phyloP scores from a whole-genome alignment of 352 stramenopile genomes.

The Pythium sp. region DNA sequence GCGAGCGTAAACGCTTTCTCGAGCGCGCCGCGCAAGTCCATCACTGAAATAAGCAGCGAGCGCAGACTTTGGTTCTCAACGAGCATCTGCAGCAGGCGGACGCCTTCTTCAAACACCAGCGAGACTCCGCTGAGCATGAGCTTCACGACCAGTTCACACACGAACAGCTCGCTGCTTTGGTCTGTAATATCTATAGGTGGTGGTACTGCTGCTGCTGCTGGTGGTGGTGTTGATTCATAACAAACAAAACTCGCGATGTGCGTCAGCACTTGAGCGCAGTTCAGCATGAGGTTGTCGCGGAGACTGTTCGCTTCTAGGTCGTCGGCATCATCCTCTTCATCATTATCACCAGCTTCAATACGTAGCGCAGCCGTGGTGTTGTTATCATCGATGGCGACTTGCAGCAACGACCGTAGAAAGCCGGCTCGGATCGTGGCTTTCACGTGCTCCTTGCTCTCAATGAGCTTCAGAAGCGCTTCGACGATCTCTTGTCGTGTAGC shows the following conservation, averaged over 20 bases:
- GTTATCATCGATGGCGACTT: conserved; percentile 36
- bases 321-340: conserved; percentile 3
- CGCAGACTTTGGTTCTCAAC: conserved; percentile 33
- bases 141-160: conserved; percentile 48
- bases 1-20: conserved; percentile 44
- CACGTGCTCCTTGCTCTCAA: conserved; percentile 43
- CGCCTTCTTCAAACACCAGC: conserved; percentile 48
- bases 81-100: conserved; percentile 63
- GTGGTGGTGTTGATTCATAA: neutral
- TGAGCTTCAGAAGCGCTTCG: conserved; percentile 23
- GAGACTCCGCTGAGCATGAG: conserved; percentile 57
- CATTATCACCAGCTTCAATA: neutral
- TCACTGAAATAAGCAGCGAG: conserved; percentile 24
- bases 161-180: conserved; percentile 9
- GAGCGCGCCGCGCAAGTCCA: conserved; percentile 59
- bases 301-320: conserved; percentile 1
- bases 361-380: neutral
- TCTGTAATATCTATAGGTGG: neutral
- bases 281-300: conserved; percentile 10
- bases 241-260: conserved; percentile 16
- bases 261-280: conserved; percentile 15
- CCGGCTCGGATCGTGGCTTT: conserved; percentile 41
- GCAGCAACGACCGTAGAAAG: conserved; percentile 42
- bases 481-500: conserved; percentile 31
- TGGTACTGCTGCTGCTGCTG: neutral